A percentile compares a stretch with the other conserved stretches of the same genome.
Evolutionary conservation across 192 early-diverging fungal genomes (phyloP).

Genomic region (Coemansia reversa): DNA sequence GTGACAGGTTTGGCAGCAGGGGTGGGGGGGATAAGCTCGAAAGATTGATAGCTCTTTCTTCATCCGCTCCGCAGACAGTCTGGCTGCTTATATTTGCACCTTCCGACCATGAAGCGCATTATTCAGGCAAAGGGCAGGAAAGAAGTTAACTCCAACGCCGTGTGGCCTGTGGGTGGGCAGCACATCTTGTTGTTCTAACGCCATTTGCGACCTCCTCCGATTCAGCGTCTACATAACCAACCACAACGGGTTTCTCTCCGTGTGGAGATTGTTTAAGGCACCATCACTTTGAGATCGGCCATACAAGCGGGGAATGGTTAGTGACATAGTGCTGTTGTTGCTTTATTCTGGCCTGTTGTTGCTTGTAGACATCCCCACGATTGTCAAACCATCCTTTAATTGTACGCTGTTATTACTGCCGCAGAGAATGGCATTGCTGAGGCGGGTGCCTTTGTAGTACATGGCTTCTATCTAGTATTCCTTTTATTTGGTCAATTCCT

Average conservation of each 20-base stretch:
- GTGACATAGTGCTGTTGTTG: background rate
- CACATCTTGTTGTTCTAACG: background rate
- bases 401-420: background rate
- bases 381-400: background rate
- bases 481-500: background rate
- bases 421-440: background rate
- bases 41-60: background rate
- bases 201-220: background rate
- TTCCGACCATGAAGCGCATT: background rate
- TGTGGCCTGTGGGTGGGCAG: background rate
- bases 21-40: background rate
- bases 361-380: background rate
- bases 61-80: background rate
- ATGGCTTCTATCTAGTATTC: background rate
- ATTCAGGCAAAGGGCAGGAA: background rate
- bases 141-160: background rate
- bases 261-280: background rate
- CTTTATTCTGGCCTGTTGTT: background rate
- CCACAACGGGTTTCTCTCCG: background rate
- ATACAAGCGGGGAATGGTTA: background rate
- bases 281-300: background rate
- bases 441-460: background rate
- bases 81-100: background rate
- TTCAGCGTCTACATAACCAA: background rate
- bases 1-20: background rate